Evolutionary conservation across 208 protist genomes (phyloP), one percentile per base, ranked within the genome.

Genomic region (Chromosphaera perkinsii): DNA sequence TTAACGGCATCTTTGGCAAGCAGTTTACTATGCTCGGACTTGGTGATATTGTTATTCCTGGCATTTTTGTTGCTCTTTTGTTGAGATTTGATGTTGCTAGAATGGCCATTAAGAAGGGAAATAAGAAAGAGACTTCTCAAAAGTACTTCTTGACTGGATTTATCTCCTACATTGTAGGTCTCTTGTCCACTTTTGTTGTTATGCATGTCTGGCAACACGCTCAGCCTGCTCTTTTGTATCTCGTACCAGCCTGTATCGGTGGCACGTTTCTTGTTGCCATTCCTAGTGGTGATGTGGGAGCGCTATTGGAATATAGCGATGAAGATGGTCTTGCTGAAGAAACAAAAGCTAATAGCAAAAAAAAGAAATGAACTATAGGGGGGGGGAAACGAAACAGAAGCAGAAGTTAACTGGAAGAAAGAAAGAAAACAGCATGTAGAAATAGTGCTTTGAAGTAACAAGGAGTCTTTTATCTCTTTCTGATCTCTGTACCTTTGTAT

Each of bases 21-120:
- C 59, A 82, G 27, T 90, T 90, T 61, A 89, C 85, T 33, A 82
- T 97, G 66, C 84, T 97, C 14, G 94, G 94, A 24, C 84, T 97
- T 1, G 94, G 94, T 20, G 94, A 97, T 76, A 90, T 97, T 68
- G 88, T 96, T 26, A 83, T 97, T 26, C 94, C 94, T 52, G 93
- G 90, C 51, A 70, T 85, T 37, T 95, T 96, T 71, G 89, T 96
- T 60, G 87, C 88, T 1, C 85, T 96, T 51, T 84, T 91, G 22
- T 74, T 95, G 5, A 73, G 94, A n/a, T 96, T 94, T 57, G 95
- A 89, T 66, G 26, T 20, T 20, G 7, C n/a, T 27, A 36, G 14
- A 0, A 29, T 42, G 81, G 37, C 76, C 47, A 48, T n/a, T 12
- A 75, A 82, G 29, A 73, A 65, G 48, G 81, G 81, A 1, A 82